A percentile compares a stretch with the other conserved stretches of the same genome.
Evolutionary conservation across 2,329 filamentous ascomycete species (phyloP).

Genomic region (Fusarium liriodendri): DNA sequence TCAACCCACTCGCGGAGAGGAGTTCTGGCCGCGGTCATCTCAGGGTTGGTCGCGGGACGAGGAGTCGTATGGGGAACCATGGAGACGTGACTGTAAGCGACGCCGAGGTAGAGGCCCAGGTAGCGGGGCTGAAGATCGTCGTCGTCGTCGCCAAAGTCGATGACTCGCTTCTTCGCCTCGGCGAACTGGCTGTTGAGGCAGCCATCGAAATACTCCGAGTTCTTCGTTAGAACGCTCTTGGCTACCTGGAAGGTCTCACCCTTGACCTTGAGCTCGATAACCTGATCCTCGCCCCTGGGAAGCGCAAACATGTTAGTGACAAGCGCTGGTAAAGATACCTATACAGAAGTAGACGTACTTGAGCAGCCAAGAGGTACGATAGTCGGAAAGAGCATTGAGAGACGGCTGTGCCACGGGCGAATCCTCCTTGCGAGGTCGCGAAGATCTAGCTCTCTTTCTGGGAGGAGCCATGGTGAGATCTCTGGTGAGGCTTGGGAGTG

Average conservation of each 20-base stretch:
- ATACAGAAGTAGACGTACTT: slow-evolving; percentile 41
- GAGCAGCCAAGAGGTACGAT: slow-evolving; percentile 49
- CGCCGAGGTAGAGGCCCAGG: slow-evolving; percentile 49
- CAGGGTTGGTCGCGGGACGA: slow-evolving; percentile 37
- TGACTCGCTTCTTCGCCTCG: slow-evolving; percentile 42
- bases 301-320: slow-evolving; percentile 9
- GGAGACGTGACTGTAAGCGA: slow-evolving; percentile 50
- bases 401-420: slow-evolving; percentile 32
- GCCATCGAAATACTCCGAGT: slow-evolving; percentile 50
- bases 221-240: slow-evolving; percentile 44
- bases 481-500: not conserved
- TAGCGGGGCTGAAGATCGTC: slow-evolving; percentile 49
- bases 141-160: slow-evolving; percentile 45
- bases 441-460: slow-evolving; percentile 32
- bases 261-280: slow-evolving; percentile 45
- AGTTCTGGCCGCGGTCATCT: slow-evolving; percentile 41
- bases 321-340: not conserved
- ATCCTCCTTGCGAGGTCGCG: slow-evolving; percentile 25
- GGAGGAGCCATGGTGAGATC: slow-evolving; percentile 24
- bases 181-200: slow-evolving; percentile 44
- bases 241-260: slow-evolving; percentile 47
- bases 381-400: slow-evolving; percentile 43
- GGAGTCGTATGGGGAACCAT: slow-evolving; percentile 46
- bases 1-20: slow-evolving; percentile 49
- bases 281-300: slow-evolving; percentile 44